phyloP scores from a whole-genome alignment of 768 basidiomycete genomes.

The Leccinum barrowsii region DNA sequence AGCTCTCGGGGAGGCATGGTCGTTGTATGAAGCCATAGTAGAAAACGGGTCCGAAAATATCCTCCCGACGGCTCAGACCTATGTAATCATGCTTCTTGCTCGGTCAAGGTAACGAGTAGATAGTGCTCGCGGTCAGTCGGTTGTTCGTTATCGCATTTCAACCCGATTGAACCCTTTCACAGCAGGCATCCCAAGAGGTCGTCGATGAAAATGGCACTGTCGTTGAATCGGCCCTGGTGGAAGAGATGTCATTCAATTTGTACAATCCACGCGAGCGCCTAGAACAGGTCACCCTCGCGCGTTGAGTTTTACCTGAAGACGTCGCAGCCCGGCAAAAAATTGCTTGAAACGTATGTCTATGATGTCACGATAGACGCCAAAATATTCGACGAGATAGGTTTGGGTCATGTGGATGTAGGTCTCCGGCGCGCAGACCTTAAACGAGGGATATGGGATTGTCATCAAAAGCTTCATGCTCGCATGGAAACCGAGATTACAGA shows the following conservation, averaged over 20 bases:
- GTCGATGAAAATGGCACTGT: slow-evolving; percentile 2
- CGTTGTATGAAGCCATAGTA: slow-evolving; percentile 52
- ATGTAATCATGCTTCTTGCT: slow-evolving; percentile 63
- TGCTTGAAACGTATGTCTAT: slow-evolving; percentile 48
- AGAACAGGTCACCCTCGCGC: slow-evolving; percentile 56
- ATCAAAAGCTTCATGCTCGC: slow-evolving; percentile 50
- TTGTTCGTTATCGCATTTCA: neutral
- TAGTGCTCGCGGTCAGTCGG: slow-evolving; percentile 33
- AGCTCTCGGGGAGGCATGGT: slow-evolving; percentile 60
- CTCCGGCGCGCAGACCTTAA: slow-evolving; percentile 53
- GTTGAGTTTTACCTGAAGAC: slow-evolving; percentile 62
- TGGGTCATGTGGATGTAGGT: slow-evolving; percentile 42
- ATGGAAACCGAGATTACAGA: slow-evolving; percentile 49
- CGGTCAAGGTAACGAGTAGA: slow-evolving; percentile 45
- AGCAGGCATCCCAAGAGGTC: slow-evolving; percentile 5
- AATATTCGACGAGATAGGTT: slow-evolving; percentile 53
- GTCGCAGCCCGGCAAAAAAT: slow-evolving; percentile 58
- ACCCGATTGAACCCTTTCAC: neutral
- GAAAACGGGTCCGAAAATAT: slow-evolving; percentile 46
- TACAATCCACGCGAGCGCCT: slow-evolving; percentile 68
- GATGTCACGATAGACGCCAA: slow-evolving; percentile 43
- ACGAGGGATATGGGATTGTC: slow-evolving; percentile 88
- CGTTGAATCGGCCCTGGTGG: slow-evolving; percentile 17
- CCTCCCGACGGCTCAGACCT: slow-evolving; percentile 54
- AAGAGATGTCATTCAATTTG: slow-evolving; percentile 72